phyloP scores from a whole-genome alignment of 495 filamentous ascomycete species.

The Aspergillus taichungensis region DNA sequence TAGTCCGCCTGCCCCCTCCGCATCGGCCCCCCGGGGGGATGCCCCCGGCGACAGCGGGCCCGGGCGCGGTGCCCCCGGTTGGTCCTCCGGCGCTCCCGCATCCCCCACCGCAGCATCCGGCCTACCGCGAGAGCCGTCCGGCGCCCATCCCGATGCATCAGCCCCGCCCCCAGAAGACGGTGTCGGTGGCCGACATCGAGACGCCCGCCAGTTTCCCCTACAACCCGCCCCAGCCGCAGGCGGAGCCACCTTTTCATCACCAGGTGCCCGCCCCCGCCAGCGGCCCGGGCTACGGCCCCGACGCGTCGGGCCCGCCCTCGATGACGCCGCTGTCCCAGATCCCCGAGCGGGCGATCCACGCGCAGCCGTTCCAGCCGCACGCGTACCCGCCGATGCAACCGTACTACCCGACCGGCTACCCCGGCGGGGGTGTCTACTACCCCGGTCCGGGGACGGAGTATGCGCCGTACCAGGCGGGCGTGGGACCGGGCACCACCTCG shows the following conservation, averaged over 20 bases:
- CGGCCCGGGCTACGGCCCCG: conserved; percentile 46
- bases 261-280: conserved; percentile 69
- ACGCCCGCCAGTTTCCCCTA: conserved; percentile 64
- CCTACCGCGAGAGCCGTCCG: conserved; percentile 68
- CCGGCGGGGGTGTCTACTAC: conserved; percentile 47
- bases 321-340: conserved; percentile 92
- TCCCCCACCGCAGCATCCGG: conserved; percentile 54
- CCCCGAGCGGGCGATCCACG: conserved; percentile 88
- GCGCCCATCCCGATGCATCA: conserved; percentile 86
- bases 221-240: conserved; percentile 62
- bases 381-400: conserved; percentile 46
- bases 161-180: conserved; percentile 86
- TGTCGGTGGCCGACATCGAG: conserved; percentile 92
- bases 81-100: conserved; percentile 16
- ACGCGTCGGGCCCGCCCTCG: conserved; percentile 63
- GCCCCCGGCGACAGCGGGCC: conserved; percentile 19
- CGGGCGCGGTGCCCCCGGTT: conserved; percentile 5
- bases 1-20: conserved; percentile 78
- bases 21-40: conserved; percentile 28
- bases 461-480: conserved; percentile 31
- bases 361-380: conserved; percentile 82
- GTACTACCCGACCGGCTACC: conserved; percentile 55
- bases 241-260: conserved; percentile 81
- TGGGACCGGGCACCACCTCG: conserved; percentile 39
- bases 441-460: conserved; percentile 32